These are phyloP conservation scores for Boletus austroedulis DNA, from an alignment of 1,284 basidiomycete species.

Conservation along the genomic window DNA sequence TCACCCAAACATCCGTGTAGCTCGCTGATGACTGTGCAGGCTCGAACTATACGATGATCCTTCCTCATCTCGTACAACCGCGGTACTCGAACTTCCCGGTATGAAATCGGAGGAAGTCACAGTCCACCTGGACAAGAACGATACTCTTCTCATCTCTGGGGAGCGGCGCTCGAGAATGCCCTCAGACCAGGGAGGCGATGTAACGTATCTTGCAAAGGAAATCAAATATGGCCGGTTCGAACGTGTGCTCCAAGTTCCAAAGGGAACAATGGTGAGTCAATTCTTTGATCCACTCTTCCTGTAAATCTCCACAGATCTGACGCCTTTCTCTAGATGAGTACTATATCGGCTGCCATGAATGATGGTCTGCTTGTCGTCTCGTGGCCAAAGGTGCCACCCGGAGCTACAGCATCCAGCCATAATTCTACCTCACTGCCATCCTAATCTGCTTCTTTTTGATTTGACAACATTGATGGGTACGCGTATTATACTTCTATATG, in stretches of 20 bases:
- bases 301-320: conserved; percentile 7
- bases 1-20: conserved; percentile 10
- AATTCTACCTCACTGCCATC: conserved; percentile 3
- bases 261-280: conserved; percentile 32
- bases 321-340: conserved; percentile 28
- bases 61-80: conserved; percentile 30
- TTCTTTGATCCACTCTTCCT: conserved; percentile 1
- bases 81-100: conserved; percentile 33
- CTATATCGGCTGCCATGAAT: conserved; percentile 37
- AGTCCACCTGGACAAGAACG: conserved; percentile 27
- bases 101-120: conserved; percentile 34
- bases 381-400: conserved; percentile 27
- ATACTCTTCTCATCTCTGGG: conserved; percentile 29
- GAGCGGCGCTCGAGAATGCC: conserved; percentile 23
- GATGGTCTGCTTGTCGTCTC: conserved; percentile 34
- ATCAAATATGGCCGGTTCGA: conserved; percentile 35
- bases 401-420: conserved; percentile 13
- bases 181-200: conserved; percentile 17
- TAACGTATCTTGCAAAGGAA: conserved; percentile 26
- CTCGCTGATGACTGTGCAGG: conserved; percentile 19
- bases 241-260: conserved; percentile 32
- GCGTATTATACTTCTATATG: conserved; percentile 7
- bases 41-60: conserved; percentile 36
- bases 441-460: conserved; percentile 12
- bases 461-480: neutral